Percentiles rank a stretch among this genome's conserved stretches.
Conservation (phyloP, 2,329 filamentous ascomycete genomes). For the Aureobasidium sp. region DNA sequence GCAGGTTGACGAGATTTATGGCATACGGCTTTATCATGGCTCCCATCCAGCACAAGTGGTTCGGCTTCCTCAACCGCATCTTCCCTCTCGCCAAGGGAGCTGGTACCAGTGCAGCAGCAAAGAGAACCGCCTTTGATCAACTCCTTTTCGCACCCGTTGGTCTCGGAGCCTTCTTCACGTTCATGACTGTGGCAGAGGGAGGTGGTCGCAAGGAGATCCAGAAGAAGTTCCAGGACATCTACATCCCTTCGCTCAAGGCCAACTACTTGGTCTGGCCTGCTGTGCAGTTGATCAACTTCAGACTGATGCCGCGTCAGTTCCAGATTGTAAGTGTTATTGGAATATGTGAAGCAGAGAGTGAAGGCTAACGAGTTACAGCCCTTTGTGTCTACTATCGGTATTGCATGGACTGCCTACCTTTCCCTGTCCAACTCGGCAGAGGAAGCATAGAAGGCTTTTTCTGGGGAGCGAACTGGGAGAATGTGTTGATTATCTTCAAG, state of each 20-base stretch:
- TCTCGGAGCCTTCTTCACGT: slow-evolving; percentile 83
- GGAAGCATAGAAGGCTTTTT: slow-evolving; percentile 37
- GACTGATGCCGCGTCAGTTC: slow-evolving; percentile 88
- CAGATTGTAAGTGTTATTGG: slow-evolving; percentile 66
- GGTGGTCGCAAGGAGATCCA: slow-evolving; percentile 71
- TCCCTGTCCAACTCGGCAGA: slow-evolving; percentile 85
- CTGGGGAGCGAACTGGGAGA: background rate
- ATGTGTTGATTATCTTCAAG: background rate
- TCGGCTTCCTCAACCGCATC: slow-evolving; percentile 67
- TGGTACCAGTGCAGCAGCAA: slow-evolving; percentile 69
- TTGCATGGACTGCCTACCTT: slow-evolving; percentile 95
- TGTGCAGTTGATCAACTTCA: slow-evolving; percentile 95
- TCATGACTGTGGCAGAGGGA: slow-evolving; percentile 93
- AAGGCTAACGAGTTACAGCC: slow-evolving; percentile 48
- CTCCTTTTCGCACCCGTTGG: slow-evolving; percentile 85
- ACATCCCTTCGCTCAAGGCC: slow-evolving; percentile 85
- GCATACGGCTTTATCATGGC: slow-evolving; percentile 96
- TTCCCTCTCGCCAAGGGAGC: slow-evolving; percentile 79
- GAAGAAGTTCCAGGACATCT: slow-evolving; percentile 88
- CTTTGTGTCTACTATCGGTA: slow-evolving; percentile 91
- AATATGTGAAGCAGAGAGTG: background rate
- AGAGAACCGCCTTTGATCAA: slow-evolving; percentile 88
- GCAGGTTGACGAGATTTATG: slow-evolving; percentile 84
- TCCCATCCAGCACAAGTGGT: slow-evolving; percentile 93
- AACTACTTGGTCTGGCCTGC: slow-evolving; percentile 94